A percentile compares a stretch with the other conserved stretches of the same genome.
Conservation (phyloP, 768 basidiomycete genomes). For the Auriculariales sp. region DNA sequence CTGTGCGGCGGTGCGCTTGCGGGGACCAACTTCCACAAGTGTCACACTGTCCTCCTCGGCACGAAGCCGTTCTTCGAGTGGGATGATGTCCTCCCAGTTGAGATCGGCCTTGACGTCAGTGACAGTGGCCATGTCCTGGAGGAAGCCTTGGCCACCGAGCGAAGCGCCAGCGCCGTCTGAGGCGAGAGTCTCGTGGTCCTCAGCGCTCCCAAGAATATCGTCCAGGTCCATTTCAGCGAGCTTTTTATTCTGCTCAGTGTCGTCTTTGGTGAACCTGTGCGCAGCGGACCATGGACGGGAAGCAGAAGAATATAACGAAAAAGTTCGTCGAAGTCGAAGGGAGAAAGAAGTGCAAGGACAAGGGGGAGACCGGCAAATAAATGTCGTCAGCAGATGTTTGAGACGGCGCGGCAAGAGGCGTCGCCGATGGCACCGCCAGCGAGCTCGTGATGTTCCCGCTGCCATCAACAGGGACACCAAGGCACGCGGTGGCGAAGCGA, state of each 20-base stretch:
- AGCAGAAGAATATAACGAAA: neutral
- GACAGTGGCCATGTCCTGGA: constrained; percentile 87
- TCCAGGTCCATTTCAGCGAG: constrained; percentile 98
- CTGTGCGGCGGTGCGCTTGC: constrained; percentile 75
- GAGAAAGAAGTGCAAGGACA: no score
- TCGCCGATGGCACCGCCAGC: neutral
- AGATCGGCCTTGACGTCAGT: constrained; percentile 98
- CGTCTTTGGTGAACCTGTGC: constrained; percentile 90
- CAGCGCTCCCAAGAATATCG: constrained; percentile 91
- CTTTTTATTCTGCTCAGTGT: constrained; percentile 81
- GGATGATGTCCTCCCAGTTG: constrained; percentile 99
- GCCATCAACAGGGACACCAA: neutral
- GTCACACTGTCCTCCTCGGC: constrained; percentile 72
- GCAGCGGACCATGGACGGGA: neutral
- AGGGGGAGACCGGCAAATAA: neutral
- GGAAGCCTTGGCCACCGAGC: constrained; percentile 93
- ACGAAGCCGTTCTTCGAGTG: constrained; percentile 75
- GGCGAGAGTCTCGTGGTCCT: constrained; percentile 89
- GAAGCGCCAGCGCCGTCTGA: constrained; percentile 66
- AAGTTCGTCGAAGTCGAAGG: neutral
- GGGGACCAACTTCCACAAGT: constrained; percentile 47
- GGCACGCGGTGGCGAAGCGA: constrained; percentile 1
- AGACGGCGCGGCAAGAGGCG: neutral
- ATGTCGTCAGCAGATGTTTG: neutral
- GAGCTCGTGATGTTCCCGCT: no score